A percentile compares a stretch with the other conserved stretches of the same genome.
Conservation (phyloP, 805 yeast genomes). For the Blastobotrys attinorum region DNA sequence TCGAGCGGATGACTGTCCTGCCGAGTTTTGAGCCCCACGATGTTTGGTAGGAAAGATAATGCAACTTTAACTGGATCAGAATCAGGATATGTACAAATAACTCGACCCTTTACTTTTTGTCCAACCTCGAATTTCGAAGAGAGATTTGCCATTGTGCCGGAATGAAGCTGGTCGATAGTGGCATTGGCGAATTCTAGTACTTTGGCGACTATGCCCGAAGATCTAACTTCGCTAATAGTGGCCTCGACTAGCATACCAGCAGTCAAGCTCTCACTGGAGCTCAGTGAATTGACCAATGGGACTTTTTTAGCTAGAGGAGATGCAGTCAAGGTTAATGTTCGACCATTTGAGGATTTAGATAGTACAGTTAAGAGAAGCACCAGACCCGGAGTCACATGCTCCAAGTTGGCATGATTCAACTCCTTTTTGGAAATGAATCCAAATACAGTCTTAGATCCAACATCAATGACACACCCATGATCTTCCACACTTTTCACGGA, state of each 20-base stretch:
- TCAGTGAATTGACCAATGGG: slow-evolving; percentile 43
- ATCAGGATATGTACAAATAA: slow-evolving; percentile 42
- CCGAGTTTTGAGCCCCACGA: slow-evolving; percentile 31
- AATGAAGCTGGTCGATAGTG: slow-evolving; percentile 60
- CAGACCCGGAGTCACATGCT: slow-evolving; percentile 47
- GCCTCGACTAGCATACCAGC: slow-evolving; percentile 84
- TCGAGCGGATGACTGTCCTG: slow-evolving; percentile 36
- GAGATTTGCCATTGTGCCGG: slow-evolving; percentile 39
- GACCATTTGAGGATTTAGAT: slow-evolving; percentile 38
- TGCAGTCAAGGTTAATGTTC: slow-evolving; percentile 54
- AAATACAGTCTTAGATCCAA: slow-evolving; percentile 46
- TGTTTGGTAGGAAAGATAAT: slow-evolving; percentile 55
- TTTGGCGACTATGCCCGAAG: slow-evolving; percentile 62
- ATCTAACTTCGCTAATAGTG: slow-evolving; percentile 48
- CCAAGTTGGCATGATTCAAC: slow-evolving; percentile 34
- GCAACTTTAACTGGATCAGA: slow-evolving; percentile 48
- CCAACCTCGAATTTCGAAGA: slow-evolving; percentile 63
- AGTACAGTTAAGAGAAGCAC: slow-evolving; percentile 57
- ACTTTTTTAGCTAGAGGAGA: slow-evolving; percentile 40
- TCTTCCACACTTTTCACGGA: slow-evolving; percentile 79
- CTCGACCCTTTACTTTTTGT: slow-evolving; percentile 58
- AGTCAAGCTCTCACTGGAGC: slow-evolving; percentile 69
- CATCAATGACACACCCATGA: slow-evolving; percentile 74
- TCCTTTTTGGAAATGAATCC: slow-evolving; percentile 78
- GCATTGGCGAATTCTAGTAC: slow-evolving; percentile 70